Percentiles rank a stretch among this genome's conserved stretches.
Conservation (phyloP, 2,329 filamentous ascomycete genomes). For the Macroventuria anomochaeta region DNA sequence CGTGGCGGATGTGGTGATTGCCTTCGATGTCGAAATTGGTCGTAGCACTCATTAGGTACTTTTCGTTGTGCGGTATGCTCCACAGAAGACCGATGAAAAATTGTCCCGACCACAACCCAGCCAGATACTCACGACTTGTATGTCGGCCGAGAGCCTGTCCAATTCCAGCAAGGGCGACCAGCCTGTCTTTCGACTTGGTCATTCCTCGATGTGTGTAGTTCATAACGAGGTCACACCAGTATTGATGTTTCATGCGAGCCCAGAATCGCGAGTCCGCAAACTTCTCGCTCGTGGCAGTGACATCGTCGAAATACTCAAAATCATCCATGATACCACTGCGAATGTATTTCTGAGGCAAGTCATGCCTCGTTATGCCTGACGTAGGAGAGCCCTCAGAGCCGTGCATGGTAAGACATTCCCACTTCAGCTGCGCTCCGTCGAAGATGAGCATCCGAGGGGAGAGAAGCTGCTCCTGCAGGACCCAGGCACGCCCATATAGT, state of each 20-base stretch:
- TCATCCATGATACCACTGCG: not conserved
- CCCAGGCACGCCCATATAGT: constrained; percentile 11
- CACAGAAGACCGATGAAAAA: not conserved
- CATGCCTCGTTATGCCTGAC: constrained; percentile 19
- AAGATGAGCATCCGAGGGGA: constrained; percentile 17
- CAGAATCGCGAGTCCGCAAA: too few relatives aligned
- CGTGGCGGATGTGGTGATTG: constrained; percentile 1
- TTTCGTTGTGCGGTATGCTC: not conserved
- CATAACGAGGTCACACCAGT: constrained; percentile 24
- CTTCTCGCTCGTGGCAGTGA: too few relatives aligned
- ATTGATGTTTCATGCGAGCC: constrained; percentile 9
- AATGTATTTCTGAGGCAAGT: not conserved
- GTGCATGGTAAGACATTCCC: constrained; percentile 19
- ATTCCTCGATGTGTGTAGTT: constrained; percentile 33
- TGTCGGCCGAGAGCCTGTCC: not conserved
- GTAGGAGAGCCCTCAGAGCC: constrained; percentile 7
- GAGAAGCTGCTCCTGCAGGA: constrained; percentile 19
- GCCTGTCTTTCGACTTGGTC: constrained; percentile 24
- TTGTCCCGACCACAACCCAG: not conserved
- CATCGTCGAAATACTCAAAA: not conserved
- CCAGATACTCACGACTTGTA: not conserved
- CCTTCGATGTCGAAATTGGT: constrained; percentile 20
- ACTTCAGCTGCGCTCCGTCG: constrained; percentile 8
- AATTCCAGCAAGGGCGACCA: constrained; percentile 29
- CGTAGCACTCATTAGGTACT: constrained; percentile 11